Percentiles rank a stretch among this genome's conserved stretches.
Conservation (phyloP, 2,329 filamentous ascomycete genomes). For the Ophiostoma populinum region DNA sequence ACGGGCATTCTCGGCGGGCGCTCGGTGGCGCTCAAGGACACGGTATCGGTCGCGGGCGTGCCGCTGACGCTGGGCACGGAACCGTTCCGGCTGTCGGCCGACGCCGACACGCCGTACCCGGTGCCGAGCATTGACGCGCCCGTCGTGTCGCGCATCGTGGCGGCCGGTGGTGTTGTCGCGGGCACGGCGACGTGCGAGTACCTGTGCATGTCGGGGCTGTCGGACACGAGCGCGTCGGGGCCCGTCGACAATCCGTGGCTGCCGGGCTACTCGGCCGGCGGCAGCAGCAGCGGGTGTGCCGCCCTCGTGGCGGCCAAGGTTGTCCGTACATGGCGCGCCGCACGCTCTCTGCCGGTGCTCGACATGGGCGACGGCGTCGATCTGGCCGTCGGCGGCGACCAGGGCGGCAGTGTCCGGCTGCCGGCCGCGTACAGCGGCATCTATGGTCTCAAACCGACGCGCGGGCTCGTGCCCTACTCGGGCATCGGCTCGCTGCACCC, state of each 20-base stretch:
- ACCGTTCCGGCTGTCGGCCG: constrained; percentile 19
- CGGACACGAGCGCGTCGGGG: constrained; percentile 57
- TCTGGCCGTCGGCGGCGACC: constrained; percentile 44
- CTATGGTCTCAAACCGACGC: constrained; percentile 29
- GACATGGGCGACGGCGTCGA: constrained; percentile 10
- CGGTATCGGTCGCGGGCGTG: constrained; percentile 51
- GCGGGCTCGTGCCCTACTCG: constrained; percentile 32
- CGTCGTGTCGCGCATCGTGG: constrained; percentile 19
- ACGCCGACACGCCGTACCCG: constrained; percentile 35
- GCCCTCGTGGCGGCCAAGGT: constrained; percentile 17
- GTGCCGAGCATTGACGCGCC: constrained; percentile 42
- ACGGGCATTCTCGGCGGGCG: constrained; percentile 49
- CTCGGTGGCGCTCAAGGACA: constrained; percentile 58
- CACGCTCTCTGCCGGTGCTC: constrained; percentile 46
- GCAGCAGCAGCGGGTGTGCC: constrained; percentile 56
- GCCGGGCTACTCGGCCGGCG: constrained; percentile 53
- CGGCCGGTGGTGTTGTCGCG: constrained; percentile 52
- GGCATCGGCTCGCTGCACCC: constrained; percentile 24
- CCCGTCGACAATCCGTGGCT: constrained; percentile 59
- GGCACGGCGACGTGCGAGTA: constrained; percentile 61
- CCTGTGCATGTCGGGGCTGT: constrained; percentile 36
- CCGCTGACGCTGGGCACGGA: constrained; percentile 36
- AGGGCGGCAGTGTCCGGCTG: constrained; percentile 58
- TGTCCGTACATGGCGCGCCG: constrained; percentile 6
- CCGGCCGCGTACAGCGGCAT: constrained; percentile 23